These are phyloP conservation scores for Alnus rubra DNA, from an alignment of 306 rosid genomes.

Conservation along the genomic window DNA sequence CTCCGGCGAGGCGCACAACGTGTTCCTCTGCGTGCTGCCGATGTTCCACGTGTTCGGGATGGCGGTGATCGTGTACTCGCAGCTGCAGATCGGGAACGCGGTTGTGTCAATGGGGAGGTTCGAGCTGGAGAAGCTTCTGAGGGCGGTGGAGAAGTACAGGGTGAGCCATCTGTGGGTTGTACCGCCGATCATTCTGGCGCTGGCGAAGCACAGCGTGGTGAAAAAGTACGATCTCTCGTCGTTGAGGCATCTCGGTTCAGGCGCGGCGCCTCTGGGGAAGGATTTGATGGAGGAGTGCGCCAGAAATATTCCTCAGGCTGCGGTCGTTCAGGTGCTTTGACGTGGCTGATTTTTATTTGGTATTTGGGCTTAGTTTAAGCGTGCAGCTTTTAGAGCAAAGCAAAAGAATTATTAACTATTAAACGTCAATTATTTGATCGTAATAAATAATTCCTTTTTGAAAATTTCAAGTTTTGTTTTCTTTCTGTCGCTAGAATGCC, in stretches of 20 bases:
- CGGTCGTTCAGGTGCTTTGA: constrained; percentile 53
- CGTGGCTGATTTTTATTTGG: neutral
- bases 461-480: too few species aligned
- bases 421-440: too few species aligned
- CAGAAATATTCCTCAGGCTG: constrained; percentile 46
- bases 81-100: constrained; percentile 59
- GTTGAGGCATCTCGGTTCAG: constrained; percentile 60
- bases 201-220: constrained; percentile 63
- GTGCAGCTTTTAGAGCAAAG: neutral
- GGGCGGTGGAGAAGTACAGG: constrained; percentile 54
- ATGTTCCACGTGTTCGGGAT: constrained; percentile 89
- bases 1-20: constrained; percentile 31
- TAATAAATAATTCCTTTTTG: too few species aligned
- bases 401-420: too few species aligned
- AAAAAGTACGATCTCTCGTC: constrained; percentile 65
- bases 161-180: constrained; percentile 76
- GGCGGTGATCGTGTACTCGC: constrained; percentile 43
- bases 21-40: constrained; percentile 71
- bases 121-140: constrained; percentile 51
- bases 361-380: neutral
- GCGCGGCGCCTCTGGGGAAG: constrained; percentile 89
- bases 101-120: constrained; percentile 57
- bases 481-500: too few species aligned
- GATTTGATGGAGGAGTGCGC: constrained; percentile 78
- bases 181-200: constrained; percentile 76